These are phyloP conservation scores for Torulaspora microellipsoides DNA, from an alignment of 805 yeast genomes.

Conservation along the genomic window DNA sequence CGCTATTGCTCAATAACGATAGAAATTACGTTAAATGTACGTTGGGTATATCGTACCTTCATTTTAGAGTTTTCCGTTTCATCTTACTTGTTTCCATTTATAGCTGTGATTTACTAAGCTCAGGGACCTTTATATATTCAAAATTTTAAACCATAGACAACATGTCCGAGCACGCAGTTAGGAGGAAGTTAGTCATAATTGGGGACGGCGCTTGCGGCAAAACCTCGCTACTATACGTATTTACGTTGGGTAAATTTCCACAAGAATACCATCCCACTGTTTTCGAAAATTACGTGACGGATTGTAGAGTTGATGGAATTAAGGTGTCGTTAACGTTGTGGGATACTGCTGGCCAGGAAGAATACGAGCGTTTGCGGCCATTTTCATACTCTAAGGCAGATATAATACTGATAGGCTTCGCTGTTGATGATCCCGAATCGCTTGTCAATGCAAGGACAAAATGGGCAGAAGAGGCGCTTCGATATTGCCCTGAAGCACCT, in stretches of 20 bases:
- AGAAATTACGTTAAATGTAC: no score
- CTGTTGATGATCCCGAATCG: slow-evolving; percentile 80
- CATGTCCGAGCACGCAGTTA: slow-evolving; percentile 38
- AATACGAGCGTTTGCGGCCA: slow-evolving; percentile 85
- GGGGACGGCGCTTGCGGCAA: slow-evolving; percentile 97
- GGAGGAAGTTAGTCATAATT: slow-evolving; percentile 79
- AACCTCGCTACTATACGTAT: slow-evolving; percentile 84
- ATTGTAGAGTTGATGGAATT: slow-evolving; percentile 90
- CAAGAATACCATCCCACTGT: slow-evolving; percentile 92
- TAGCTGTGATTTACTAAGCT: no score
- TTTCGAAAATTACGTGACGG: slow-evolving; percentile 90
- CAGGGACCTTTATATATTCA: no score
- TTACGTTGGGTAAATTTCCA: slow-evolving; percentile 89
- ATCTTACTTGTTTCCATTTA: no score
- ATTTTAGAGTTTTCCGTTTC: no score
- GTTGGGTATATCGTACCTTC: no score
- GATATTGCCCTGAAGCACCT: slow-evolving; percentile 79
- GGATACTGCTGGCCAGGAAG: slow-evolving; percentile 98
- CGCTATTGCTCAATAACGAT: no score
- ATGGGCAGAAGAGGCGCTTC: slow-evolving; percentile 81
- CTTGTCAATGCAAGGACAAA: slow-evolving; percentile 75
- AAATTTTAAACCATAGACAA: background rate
- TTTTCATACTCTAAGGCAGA: slow-evolving; percentile 84
- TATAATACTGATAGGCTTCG: slow-evolving; percentile 79
- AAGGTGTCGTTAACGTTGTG: slow-evolving; percentile 83